Base-by-base conservation (phyloP, 306 rosid genomes). In the Prosopis cineraria region DNA sequence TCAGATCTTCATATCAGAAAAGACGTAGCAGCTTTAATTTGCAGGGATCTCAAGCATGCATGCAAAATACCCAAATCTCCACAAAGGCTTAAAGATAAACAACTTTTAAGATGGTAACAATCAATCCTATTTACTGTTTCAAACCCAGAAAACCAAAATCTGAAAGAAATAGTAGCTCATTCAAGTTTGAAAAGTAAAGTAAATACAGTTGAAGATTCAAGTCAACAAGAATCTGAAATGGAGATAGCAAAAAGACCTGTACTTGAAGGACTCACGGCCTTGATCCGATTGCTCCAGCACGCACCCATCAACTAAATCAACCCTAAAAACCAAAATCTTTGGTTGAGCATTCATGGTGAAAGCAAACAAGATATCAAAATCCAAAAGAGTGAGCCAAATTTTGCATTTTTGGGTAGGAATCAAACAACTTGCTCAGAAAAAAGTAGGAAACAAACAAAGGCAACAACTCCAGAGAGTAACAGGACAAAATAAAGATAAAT, bases 261-360 rank as follows among this genome's bases (percentile, higher is more conserved):
- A 78, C 74, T 78, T 62, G 86, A 86, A 81, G 93, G 81, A 84
- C 86, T 86, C 82, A 87, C 87, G 11, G 97, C 84, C 90, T 91
- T 91, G 75, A 91, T 83, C 78, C 81, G 85, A 52, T 83, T 90
- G 80, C 99, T 93, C 94, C 94, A 93, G 81, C 98, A 96, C 87
- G 88, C 86, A 84, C 99, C 99, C 99, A 93, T 96, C 89, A 68
- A 86, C 82, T 82, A 67, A 79, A 82, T 50, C 75, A 79, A 64
- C 74, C 78, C 53, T 74, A 44, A 30, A 66, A 68, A 20, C 41
- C 52, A 86, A 67, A 20, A 45, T 29, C 47, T 77, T 69, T 75
- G 83, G 60, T 52, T 37, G 64, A 69, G 43, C 34, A 76, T 83
- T 71, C 77, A 78, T 79, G 70, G 79, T 65, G 73, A 71, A 83